Base-by-base conservation (phyloP, 2,329 filamentous ascomycete species). In the Talaromyces sp. region DNA sequence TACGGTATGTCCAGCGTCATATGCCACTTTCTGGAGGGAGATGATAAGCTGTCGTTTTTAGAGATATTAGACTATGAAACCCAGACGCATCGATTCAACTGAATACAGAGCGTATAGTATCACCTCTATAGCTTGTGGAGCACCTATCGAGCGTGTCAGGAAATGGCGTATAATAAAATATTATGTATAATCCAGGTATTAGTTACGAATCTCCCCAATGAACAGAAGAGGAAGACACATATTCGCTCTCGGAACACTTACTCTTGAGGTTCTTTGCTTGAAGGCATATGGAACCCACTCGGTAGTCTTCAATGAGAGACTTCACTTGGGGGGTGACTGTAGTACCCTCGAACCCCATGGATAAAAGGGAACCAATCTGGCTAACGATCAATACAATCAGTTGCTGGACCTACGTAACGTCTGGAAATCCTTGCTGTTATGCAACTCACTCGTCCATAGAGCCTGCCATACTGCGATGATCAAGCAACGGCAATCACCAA, bases 311-410 rank as follows among this genome's bases (percentile, higher is more conserved):
- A 25, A 59, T 59, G 8, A 59, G 37, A 19, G 57, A 59, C 22
- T 40, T 59, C 17, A 59, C 57, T 21, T 59, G 57, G 13, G 57
- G 57, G 17, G 57, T 59, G 36, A 59, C 31, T 35, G 57, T 51
- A n/a, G 57, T 59, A 39, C 57, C 57, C 51, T 59, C 57, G 10
- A 59, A 59, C 39, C 57, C 57, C 57, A 59, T 55, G 10, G 57
- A 59, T 19, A 59, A 45, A 15, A 59, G 43, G 31, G 25, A 25
- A 5, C 57, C 57, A 33, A 59, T 59, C 15, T 59, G 41, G 22
- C 57, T 59, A 21, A 35, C 10, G n/a, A 48, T 22, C 17, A 25
- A 53, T 15, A 53, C 17, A n/a, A 22, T 33, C 25, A 43, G 10
- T 25, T 19, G 19, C n/a, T n/a, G 1, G 9, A 41, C 15, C 25